These are phyloP conservation scores for Byssothecium circinans DNA, from an alignment of 2,329 filamentous ascomycete genomes.

Conservation along the genomic window DNA sequence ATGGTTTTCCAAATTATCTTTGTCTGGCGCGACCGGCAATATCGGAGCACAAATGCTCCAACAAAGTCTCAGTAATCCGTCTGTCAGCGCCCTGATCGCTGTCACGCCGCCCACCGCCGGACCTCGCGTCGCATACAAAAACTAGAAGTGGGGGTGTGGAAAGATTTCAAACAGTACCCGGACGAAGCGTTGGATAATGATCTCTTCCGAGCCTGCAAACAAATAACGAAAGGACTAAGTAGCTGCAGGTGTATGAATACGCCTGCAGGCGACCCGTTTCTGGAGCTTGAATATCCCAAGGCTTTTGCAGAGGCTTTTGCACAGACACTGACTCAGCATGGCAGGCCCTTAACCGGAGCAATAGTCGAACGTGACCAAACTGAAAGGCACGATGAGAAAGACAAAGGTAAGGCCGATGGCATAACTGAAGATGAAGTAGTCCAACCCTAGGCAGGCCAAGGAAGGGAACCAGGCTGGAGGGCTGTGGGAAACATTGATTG, in stretches of 20 bases:
- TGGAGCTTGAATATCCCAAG: conserved; percentile 16
- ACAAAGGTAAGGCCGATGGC: conserved; percentile 17
- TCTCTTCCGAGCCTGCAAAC: background rate
- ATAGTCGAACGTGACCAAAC: conserved; percentile 18
- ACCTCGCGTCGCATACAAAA: conserved; percentile 12
- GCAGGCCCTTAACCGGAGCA: conserved; percentile 13
- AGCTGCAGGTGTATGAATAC: conserved; percentile 20
- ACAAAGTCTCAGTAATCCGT: too few relatives aligned
- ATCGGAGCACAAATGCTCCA: too few relatives aligned
- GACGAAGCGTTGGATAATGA: conserved; percentile 12
- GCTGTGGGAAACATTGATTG: conserved; percentile 18
- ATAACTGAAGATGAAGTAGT: conserved; percentile 18
- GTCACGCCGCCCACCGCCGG: conserved; percentile 15
- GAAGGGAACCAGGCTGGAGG: conserved; percentile 1
- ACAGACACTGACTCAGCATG: conserved; percentile 5
- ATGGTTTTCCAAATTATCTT: background rate
- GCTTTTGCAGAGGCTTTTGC: conserved; percentile 17
- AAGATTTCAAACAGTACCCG: conserved; percentile 17
- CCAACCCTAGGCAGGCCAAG: too few relatives aligned
- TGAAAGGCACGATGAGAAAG: conserved; percentile 16
- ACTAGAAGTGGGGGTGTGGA: conserved; percentile 16
- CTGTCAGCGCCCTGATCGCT: conserved; percentile 17
- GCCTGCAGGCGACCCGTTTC: conserved; percentile 13
- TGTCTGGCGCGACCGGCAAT: background rate
- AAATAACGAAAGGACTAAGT: conserved; percentile 8